phyloP scores from a whole-genome alignment of 1,139 yeast genomes.

The Eremothecium coryli region DNA sequence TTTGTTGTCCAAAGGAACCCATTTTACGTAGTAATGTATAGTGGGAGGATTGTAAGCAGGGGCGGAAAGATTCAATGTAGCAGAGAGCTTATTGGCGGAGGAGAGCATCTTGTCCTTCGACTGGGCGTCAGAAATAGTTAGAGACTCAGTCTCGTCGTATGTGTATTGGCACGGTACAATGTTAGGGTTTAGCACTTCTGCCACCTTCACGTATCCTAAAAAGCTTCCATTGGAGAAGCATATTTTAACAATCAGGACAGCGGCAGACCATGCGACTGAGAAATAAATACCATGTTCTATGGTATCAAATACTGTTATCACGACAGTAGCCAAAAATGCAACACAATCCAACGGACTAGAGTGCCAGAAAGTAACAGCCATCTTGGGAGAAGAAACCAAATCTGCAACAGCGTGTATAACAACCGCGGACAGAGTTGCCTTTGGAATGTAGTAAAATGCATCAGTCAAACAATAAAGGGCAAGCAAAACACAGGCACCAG shows the following conservation, averaged over 20 bases:
- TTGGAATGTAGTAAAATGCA: slow-evolving; percentile 83
- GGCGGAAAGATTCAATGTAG: not conserved
- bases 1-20: slow-evolving; percentile 67
- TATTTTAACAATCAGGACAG: slow-evolving; percentile 59
- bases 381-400: slow-evolving; percentile 62
- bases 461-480: slow-evolving; percentile 78
- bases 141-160: slow-evolving; percentile 6
- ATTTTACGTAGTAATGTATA: slow-evolving; percentile 49
- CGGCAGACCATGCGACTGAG: slow-evolving; percentile 78
- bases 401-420: slow-evolving; percentile 95
- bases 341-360: slow-evolving; percentile 68
- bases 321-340: slow-evolving; percentile 66
- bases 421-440: slow-evolving; percentile 76
- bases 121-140: slow-evolving; percentile 4
- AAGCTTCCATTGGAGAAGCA: slow-evolving; percentile 78
- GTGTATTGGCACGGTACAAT: not conserved
- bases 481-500: slow-evolving; percentile 79
- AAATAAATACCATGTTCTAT: slow-evolving; percentile 89
- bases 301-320: slow-evolving; percentile 70
- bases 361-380: slow-evolving; percentile 67
- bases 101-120: not conserved
- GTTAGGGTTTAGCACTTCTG: slow-evolving; percentile 57
- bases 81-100: not conserved
- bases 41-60: slow-evolving; percentile 15
- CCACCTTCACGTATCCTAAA: slow-evolving; percentile 65